These are phyloP conservation scores for Linnemannia hyalina DNA, from an alignment of 192 early-diverging fungal genomes.

Conservation along the genomic window DNA sequence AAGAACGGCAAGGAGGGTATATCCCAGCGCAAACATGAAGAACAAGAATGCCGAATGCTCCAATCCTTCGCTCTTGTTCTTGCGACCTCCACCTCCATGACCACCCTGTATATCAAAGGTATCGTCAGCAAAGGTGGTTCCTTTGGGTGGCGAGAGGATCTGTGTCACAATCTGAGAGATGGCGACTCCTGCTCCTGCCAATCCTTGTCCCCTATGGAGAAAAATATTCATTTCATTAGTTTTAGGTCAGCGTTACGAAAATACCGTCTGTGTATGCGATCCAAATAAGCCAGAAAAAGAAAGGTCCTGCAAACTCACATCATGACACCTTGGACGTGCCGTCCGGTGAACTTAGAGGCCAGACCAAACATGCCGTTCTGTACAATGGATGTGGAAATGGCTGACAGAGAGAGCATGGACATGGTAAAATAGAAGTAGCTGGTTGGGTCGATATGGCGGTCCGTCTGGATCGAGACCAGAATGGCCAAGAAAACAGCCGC, in stretches of 20 bases:
- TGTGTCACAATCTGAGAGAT: slow-evolving; percentile 72
- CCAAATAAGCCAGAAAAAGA: neutral
- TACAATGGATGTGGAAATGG: slow-evolving; percentile 71
- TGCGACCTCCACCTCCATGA: slow-evolving; percentile 17
- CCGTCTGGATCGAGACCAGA: slow-evolving; percentile 60
- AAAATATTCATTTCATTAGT: slow-evolving; percentile 4
- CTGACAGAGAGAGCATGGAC: slow-evolving; percentile 68
- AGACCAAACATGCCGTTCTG: slow-evolving; percentile 79
- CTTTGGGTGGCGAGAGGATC: slow-evolving; percentile 56
- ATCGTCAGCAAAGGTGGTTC: slow-evolving; percentile 29
- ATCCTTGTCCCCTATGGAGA: slow-evolving; percentile 63
- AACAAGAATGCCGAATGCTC: slow-evolving; percentile 62
- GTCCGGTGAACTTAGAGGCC: slow-evolving; percentile 76
- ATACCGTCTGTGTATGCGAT: neutral
- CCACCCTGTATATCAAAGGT: slow-evolving; percentile 5
- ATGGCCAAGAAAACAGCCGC: slow-evolving; percentile 66
- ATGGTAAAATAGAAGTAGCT: slow-evolving; percentile 75
- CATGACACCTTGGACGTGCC: slow-evolving; percentile 79
- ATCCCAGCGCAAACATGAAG: slow-evolving; percentile 60
- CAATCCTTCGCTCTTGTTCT: slow-evolving; percentile 31
- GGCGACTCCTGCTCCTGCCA: slow-evolving; percentile 78
- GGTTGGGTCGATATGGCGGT: slow-evolving; percentile 59
- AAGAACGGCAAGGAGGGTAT: slow-evolving; percentile 58
- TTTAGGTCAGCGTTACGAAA: neutral
- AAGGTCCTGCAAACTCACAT: slow-evolving; percentile 56